Percentiles rank a stretch among this genome's conserved stretches.
Conservation (phyloP, 2,329 filamentous ascomycete genomes). For the Seiridium cupressi region DNA sequence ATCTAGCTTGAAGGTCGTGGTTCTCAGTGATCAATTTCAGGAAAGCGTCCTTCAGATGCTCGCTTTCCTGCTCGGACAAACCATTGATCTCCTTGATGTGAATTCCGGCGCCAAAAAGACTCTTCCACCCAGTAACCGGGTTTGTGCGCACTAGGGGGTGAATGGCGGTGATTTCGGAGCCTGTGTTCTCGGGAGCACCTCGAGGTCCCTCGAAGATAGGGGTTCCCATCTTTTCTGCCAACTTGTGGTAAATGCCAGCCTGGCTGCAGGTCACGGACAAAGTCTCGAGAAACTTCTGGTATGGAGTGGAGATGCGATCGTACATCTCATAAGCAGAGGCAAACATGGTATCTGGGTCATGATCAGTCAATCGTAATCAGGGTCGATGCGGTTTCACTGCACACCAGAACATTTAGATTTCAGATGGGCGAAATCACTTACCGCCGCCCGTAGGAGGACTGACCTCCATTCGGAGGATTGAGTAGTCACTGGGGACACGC, state of each 20-base stretch:
- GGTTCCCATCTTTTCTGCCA: background rate
- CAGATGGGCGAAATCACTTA: background rate
- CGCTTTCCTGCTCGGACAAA: slow-evolving; percentile 8
- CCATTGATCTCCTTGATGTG: slow-evolving; percentile 23
- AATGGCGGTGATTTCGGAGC: slow-evolving; percentile 40
- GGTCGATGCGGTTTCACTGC: no score
- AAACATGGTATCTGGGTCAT: slow-evolving; percentile 37
- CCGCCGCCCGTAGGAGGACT: background rate
- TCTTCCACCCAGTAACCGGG: slow-evolving; percentile 64
- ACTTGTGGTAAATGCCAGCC: background rate
- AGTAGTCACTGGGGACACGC: background rate
- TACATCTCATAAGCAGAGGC: slow-evolving; percentile 45
- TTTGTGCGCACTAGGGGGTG: slow-evolving; percentile 61
- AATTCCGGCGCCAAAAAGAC: slow-evolving; percentile 28
- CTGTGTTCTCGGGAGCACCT: slow-evolving; percentile 43
- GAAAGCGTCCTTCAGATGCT: slow-evolving; percentile 1
- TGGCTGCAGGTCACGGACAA: slow-evolving; percentile 43
- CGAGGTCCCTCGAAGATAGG: background rate
- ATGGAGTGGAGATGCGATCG: slow-evolving; percentile 44
- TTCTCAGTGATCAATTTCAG: slow-evolving; percentile 22
- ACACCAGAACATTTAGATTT: no score
- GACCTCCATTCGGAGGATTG: background rate
- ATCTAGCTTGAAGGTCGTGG: slow-evolving; percentile 26
- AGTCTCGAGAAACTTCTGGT: slow-evolving; percentile 44
- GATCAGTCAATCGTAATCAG: background rate